A percentile compares a stretch with the other conserved stretches of the same genome.
Conservation (phyloP, 768 basidiomycete genomes). For the Sarcomyxa edulis region DNA sequence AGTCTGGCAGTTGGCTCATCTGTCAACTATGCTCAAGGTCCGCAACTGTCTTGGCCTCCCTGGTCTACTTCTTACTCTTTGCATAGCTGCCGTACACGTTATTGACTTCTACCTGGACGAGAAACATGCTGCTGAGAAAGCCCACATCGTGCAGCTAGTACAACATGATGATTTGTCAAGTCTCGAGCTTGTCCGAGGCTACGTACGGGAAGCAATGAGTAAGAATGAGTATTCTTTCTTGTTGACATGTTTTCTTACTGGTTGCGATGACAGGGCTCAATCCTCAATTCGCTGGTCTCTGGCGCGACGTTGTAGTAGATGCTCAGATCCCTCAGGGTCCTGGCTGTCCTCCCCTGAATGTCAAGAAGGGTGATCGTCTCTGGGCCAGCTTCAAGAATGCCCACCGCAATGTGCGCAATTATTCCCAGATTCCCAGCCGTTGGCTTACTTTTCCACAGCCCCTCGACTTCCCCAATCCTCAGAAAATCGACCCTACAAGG, state of each 20-base stretch:
- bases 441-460: no score
- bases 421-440: no score
- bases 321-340: constrained; percentile 29
- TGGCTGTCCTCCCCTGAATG: constrained; percentile 23
- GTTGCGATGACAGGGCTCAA: no score
- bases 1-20: constrained; percentile 43
- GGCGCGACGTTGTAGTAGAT: constrained; percentile 29
- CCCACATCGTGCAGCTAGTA: constrained; percentile 30
- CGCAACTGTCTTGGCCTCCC: no score
- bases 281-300: constrained; percentile 38
- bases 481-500: constrained; percentile 32
- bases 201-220: constrained; percentile 50
- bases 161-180: constrained; percentile 24
- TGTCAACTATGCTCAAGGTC: constrained; percentile 42
- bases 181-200: constrained; percentile 35
- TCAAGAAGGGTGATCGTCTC: constrained; percentile 36
- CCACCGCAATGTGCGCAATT: constrained; percentile 35
- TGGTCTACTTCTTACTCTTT: not conserved
- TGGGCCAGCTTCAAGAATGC: constrained; percentile 38
- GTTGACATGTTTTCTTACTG: no score
- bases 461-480: constrained; percentile 37
- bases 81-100: constrained; percentile 36
- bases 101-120: constrained; percentile 51
- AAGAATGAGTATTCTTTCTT: no score
- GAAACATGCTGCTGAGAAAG: constrained; percentile 29